Percentiles rank a stretch among this genome's conserved stretches.
phyloP scores from a whole-genome alignment of 768 basidiomycete genomes.

The Podaxis rugospora region DNA sequence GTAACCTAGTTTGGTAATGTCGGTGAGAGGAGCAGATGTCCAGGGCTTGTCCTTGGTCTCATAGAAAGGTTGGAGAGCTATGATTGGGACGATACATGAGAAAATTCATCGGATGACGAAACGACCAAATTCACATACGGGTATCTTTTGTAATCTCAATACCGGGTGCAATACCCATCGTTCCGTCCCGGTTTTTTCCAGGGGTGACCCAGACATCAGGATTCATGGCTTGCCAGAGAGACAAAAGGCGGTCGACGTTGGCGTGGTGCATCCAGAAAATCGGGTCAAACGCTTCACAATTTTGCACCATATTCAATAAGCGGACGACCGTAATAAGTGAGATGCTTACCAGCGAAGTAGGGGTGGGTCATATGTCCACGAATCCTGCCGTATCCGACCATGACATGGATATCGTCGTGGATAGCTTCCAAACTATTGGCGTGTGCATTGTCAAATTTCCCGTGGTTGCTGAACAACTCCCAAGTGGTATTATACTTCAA shows the following conservation, averaged over 20 bases:
- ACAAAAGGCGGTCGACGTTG: constrained; percentile 43
- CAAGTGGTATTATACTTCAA: constrained; percentile 29
- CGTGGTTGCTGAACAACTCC: constrained; percentile 40
- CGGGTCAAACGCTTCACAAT: constrained; percentile 35
- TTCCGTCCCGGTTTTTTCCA: constrained; percentile 23
- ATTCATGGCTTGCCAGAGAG: constrained; percentile 41
- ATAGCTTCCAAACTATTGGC: constrained; percentile 40
- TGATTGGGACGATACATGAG: neutral
- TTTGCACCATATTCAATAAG: neutral
- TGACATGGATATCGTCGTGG: constrained; percentile 36
- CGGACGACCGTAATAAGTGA: too few species aligned
- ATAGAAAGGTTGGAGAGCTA: constrained; percentile 43
- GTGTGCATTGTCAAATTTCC: constrained; percentile 22
- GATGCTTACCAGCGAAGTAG: constrained; percentile 25
- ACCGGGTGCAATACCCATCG: constrained; percentile 24
- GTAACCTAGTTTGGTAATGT: constrained; percentile 28
- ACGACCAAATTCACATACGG: constrained; percentile 16
- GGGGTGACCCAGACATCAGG: constrained; percentile 30
- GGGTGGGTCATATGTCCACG: constrained; percentile 30
- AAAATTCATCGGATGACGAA: neutral
- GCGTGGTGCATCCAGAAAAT: constrained; percentile 44
- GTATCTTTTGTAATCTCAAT: constrained; percentile 20
- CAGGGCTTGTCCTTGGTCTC: constrained; percentile 29
- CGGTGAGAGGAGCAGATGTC: constrained; percentile 25
- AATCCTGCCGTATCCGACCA: constrained; percentile 20